These are phyloP conservation scores for Ophiosphaerella korrae DNA, from an alignment of 2,329 filamentous ascomycete genomes.

Conservation along the genomic window DNA sequence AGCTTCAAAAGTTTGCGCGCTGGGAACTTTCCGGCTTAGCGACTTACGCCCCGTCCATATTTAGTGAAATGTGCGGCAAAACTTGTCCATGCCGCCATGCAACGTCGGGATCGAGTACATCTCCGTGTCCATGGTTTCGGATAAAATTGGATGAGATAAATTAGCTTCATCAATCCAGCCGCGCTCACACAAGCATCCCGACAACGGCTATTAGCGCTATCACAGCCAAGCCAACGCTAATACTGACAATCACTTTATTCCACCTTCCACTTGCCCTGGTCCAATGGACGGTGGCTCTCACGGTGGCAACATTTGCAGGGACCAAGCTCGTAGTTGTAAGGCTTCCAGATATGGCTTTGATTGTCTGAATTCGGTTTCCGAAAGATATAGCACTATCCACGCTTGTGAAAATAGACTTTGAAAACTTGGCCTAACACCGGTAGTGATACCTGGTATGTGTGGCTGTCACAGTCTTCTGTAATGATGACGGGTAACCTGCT, in stretches of 20 bases:
- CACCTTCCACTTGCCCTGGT: no score
- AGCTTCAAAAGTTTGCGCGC: no score
- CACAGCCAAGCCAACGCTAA: conserved; percentile 27
- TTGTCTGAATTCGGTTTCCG: conserved; percentile 45
- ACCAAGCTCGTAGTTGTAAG: conserved; percentile 30
- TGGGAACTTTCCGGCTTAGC: no score
- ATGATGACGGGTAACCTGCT: conserved; percentile 57
- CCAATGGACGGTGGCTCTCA: no score
- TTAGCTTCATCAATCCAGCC: not conserved
- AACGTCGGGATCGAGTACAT: not conserved
- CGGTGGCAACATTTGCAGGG: no score
- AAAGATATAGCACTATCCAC: conserved; percentile 50
- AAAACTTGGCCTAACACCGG: conserved; percentile 49
- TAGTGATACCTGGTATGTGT: conserved; percentile 48
- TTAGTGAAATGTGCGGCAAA: no score
- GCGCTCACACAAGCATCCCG: not conserved
- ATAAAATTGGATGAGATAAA: not conserved
- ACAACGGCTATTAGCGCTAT: not conserved
- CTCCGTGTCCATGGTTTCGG: not conserved
- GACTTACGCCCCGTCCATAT: no score
- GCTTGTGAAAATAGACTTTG: conserved; percentile 39
- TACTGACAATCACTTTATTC: conserved; percentile 42
- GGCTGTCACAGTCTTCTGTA: conserved; percentile 53
- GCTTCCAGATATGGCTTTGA: conserved; percentile 51
- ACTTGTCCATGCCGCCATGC: no score